Conservation (phyloP, 345 rosid species). For the Hypericum perforatum region DNA sequence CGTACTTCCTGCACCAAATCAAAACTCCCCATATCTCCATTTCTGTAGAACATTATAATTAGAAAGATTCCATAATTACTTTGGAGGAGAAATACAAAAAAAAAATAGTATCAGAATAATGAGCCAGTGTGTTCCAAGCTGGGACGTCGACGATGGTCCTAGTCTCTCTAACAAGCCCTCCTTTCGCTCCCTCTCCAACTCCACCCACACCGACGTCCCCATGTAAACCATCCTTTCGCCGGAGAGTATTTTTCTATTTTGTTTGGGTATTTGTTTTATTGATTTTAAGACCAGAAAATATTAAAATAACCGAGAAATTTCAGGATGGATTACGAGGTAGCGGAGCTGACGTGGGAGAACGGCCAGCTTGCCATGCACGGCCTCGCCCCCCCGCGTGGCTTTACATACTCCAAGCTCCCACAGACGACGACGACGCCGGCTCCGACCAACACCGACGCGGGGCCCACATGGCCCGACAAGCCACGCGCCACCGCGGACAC, state of each 20-base stretch:
- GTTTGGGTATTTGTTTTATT: background rate
- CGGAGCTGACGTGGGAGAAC: conserved; percentile 95
- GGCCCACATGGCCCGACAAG: conserved; percentile 46
- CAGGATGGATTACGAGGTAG: conserved; percentile 72
- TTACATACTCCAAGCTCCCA: too few species aligned
- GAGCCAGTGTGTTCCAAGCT: conserved; percentile 89
- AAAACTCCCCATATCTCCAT: too few species aligned
- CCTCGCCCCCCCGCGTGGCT: conserved; percentile 45
- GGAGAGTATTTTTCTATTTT: background rate
- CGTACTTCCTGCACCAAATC: too few species aligned
- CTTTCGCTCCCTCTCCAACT: conserved; percentile 33
- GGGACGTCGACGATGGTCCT: conserved; percentile 48
- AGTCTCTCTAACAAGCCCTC: conserved; percentile 14
- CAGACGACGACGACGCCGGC: conserved; percentile 15
- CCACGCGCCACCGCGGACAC: conserved; percentile 58
- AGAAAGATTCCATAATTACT: too few species aligned
- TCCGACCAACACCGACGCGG: conserved; percentile 17
- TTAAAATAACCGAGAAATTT: background rate
- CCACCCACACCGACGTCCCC: conserved; percentile 33
- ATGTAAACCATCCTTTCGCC: conserved; percentile 29
- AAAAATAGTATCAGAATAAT: conserved; percentile 11
- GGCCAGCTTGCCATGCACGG: conserved; percentile 81
- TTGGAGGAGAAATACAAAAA: too few species aligned
- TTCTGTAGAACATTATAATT: too few species aligned
- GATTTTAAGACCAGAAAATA: too few species aligned